Conservation (phyloP, 306 rosid genomes). For the Biancaea sappan region DNA sequence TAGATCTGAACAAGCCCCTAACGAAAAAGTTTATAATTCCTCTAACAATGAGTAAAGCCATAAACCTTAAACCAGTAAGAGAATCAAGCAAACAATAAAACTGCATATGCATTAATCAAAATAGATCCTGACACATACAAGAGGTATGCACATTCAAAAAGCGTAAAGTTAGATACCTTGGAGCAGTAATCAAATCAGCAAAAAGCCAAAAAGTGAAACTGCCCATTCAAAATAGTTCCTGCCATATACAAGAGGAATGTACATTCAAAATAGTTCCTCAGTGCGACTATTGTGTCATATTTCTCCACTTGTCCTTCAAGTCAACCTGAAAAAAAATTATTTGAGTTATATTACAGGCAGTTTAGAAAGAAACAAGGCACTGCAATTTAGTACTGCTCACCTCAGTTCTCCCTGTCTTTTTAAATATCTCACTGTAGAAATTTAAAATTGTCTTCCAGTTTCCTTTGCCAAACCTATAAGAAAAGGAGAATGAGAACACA, state of each 20-base stretch:
- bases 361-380: conserved; percentile 25
- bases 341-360: conserved; percentile 3
- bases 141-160: not conserved
- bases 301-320: conserved; percentile 95
- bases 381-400: conserved; percentile 40
- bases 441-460: conserved; percentile 65
- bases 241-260: not conserved
- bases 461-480: conserved; percentile 77
- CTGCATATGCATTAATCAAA: too few relatives aligned
- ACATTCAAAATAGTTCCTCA: conserved; percentile 2
- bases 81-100: too few relatives aligned
- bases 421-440: conserved; percentile 53
- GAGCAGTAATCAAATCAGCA: too few relatives aligned
- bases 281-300: conserved; percentile 48
- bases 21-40: too few relatives aligned
- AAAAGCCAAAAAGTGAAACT: too few relatives aligned
- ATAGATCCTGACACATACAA: too few relatives aligned
- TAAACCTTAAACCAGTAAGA: too few relatives aligned
- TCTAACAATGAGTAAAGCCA: too few relatives aligned
- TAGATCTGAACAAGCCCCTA: too few relatives aligned
- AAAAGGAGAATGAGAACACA: conserved; percentile 30
- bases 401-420: conserved; percentile 55
- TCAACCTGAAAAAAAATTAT: conserved; percentile 61
- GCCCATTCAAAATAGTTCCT: too few relatives aligned
- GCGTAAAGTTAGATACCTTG: too few relatives aligned